Percentiles rank a stretch among this genome's conserved stretches.
Evolutionary conservation across 495 filamentous ascomycete species (phyloP).

Genomic region (Penicillium psychrofluorescens): DNA sequence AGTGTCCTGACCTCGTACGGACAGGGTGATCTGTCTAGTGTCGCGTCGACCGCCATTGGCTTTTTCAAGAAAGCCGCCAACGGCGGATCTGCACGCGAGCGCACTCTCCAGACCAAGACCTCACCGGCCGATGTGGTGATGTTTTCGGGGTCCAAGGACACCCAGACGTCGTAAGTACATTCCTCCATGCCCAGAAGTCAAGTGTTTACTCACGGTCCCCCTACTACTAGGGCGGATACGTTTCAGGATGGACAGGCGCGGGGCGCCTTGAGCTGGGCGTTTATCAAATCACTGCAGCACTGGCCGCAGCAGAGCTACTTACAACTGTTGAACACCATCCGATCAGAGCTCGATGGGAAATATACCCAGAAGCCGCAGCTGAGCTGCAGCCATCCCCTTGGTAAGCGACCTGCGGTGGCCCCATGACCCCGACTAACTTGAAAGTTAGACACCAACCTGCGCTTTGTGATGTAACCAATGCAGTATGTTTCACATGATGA

Average conservation of each 20-base stretch:
- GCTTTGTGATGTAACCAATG: constrained; percentile 35
- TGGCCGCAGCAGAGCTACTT: constrained; percentile 96
- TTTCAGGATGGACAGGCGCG: constrained; percentile 71
- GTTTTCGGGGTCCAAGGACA: constrained; percentile 95
- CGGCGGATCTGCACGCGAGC: constrained; percentile 71
- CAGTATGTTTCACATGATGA: not conserved
- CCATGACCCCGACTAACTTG: constrained; percentile 11
- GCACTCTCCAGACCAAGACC: constrained; percentile 79
- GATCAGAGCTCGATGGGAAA: constrained; percentile 81
- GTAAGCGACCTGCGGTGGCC: constrained; percentile 42
- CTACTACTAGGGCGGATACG: constrained; percentile 28
- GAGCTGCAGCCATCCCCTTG: constrained; percentile 91
- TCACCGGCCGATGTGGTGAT: constrained; percentile 94
- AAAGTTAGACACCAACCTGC: constrained; percentile 30
- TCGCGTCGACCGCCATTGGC: constrained; percentile 71
- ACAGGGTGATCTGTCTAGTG: constrained; percentile 75
- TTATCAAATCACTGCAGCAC: constrained; percentile 86
- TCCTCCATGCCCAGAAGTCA: too few species aligned
- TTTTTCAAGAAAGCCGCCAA: constrained; percentile 88
- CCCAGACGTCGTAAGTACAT: constrained; percentile 60
- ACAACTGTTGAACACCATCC: constrained; percentile 86
- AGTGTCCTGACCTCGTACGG: constrained; percentile 80
- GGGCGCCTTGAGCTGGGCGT: constrained; percentile 95
- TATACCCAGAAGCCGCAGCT: constrained; percentile 97
- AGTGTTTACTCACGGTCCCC: not conserved